Conservation (phyloP, 1,139 yeast genomes). For the Yamadazyma blattariae region DNA sequence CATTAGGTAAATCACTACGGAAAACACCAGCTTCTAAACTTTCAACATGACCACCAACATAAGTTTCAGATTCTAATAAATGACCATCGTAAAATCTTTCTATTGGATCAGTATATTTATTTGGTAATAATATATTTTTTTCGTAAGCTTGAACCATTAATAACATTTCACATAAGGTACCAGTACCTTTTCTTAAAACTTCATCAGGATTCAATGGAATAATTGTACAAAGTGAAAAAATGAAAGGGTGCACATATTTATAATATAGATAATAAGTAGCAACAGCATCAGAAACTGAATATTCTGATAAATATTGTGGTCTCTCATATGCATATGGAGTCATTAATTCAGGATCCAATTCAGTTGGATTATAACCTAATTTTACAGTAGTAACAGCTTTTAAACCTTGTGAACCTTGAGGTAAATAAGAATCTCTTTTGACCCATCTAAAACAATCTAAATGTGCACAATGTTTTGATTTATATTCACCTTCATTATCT, state of each 20-base stretch:
- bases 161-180: slow-evolving; percentile 97
- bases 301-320: slow-evolving; percentile 91
- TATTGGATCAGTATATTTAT: slow-evolving; percentile 87
- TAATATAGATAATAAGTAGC: slow-evolving; percentile 95
- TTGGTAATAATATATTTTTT: slow-evolving; percentile 75
- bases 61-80: slow-evolving; percentile 89
- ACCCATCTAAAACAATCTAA: slow-evolving; percentile 99
- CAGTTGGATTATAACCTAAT: slow-evolving; percentile 94
- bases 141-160: slow-evolving; percentile 95
- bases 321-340: slow-evolving; percentile 94
- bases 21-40: slow-evolving; percentile 97
- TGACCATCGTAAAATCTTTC: slow-evolving; percentile 96
- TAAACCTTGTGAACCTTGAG: slow-evolving; percentile 98
- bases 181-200: slow-evolving; percentile 94
- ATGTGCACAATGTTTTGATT: slow-evolving; percentile 88
- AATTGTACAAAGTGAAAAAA: slow-evolving; percentile 92
- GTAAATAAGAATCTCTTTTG: slow-evolving; percentile 94
- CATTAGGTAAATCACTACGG: slow-evolving; percentile 76
- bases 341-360: slow-evolving; percentile 96
- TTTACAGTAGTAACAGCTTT: slow-evolving; percentile 97
- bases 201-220: slow-evolving; percentile 97
- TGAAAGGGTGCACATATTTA: slow-evolving; percentile 96
- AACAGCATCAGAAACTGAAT: slow-evolving; percentile 98
- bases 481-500: slow-evolving; percentile 89
- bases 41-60: slow-evolving; percentile 99